Evolutionary conservation across 2,329 filamentous ascomycete species (phyloP).

Genomic region (Clonostachys rhizophaga): DNA sequence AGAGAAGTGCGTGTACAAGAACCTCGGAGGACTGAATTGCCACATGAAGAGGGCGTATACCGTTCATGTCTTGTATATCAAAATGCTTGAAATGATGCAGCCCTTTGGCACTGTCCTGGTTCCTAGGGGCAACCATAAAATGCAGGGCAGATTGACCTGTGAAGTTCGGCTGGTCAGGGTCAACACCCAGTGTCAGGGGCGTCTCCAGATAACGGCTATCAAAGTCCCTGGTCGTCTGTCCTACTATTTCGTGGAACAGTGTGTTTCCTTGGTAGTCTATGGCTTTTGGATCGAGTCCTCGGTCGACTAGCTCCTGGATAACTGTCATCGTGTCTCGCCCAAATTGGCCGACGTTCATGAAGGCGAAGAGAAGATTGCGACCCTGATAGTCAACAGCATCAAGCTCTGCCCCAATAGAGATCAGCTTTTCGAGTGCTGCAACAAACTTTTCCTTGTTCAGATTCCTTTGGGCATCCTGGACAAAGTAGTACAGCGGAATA

Average conservation of each 20-base stretch:
- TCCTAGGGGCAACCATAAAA: background rate
- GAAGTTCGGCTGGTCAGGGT: background rate
- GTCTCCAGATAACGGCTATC: no score
- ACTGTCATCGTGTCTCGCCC: background rate
- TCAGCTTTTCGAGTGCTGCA: background rate
- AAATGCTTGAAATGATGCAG: background rate
- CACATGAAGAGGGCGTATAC: background rate
- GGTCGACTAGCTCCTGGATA: background rate
- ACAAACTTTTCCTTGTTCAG: background rate
- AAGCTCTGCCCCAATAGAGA: background rate
- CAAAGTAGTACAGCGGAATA: background rate
- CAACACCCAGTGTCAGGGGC: background rate
- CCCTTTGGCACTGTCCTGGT: background rate
- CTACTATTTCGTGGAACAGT: no score
- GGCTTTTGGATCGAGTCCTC: no score
- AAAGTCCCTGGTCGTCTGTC: background rate
- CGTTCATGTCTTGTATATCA: background rate
- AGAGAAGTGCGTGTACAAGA: background rate
- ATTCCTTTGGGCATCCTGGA: background rate
- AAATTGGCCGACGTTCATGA: background rate
- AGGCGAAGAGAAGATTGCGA: background rate
- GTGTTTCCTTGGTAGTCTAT: no score
- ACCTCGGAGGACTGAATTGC: background rate
- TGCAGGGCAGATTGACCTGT: background rate
- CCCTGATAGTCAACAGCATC: background rate